A percentile compares a stretch with the other conserved stretches of the same genome.
These are phyloP conservation scores for Trichosporon sp. DNA, from an alignment of 1,284 basidiomycete genomes.

Conservation along the genomic window DNA sequence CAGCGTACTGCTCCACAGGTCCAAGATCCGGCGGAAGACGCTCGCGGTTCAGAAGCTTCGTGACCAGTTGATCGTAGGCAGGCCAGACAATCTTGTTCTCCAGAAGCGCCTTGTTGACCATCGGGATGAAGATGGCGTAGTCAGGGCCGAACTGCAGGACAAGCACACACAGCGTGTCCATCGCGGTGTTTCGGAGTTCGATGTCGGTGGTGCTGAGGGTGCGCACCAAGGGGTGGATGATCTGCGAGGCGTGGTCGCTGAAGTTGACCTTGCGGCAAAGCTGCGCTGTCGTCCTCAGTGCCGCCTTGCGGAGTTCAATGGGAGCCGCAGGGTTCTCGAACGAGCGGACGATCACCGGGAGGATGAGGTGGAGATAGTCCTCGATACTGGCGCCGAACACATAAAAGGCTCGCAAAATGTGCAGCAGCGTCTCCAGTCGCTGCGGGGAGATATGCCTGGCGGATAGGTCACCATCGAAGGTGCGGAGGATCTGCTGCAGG, in stretches of 20 bases:
- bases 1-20: slow-evolving; percentile 48
- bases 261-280: slow-evolving; percentile 93
- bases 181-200: slow-evolving; percentile 77
- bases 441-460: slow-evolving; percentile 57
- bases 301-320: slow-evolving; percentile 71
- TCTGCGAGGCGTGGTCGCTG: slow-evolving; percentile 95
- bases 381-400: slow-evolving; percentile 96
- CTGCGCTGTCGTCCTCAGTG: slow-evolving; percentile 86
- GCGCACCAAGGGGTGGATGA: slow-evolving; percentile 90
- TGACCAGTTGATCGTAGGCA: slow-evolving; percentile 81
- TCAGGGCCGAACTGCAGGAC: slow-evolving; percentile 91
- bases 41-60: slow-evolving; percentile 87
- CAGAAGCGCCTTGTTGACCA: slow-evolving; percentile 83
- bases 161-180: slow-evolving; percentile 90
- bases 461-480: slow-evolving; percentile 76
- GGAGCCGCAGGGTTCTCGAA: slow-evolving; percentile 80
- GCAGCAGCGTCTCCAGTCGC: slow-evolving; percentile 86
- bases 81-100: slow-evolving; percentile 76
- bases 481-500: slow-evolving; percentile 77
- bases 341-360: slow-evolving; percentile 88
- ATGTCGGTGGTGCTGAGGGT: slow-evolving; percentile 71
- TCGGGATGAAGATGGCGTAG: slow-evolving; percentile 95
- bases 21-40: slow-evolving; percentile 64
- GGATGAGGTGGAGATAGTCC: slow-evolving; percentile 94
- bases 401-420: slow-evolving; percentile 66